These are phyloP conservation scores for Cyclanthera cordifolia DNA, from an alignment of 306 rosid species.

Conservation along the genomic window DNA sequence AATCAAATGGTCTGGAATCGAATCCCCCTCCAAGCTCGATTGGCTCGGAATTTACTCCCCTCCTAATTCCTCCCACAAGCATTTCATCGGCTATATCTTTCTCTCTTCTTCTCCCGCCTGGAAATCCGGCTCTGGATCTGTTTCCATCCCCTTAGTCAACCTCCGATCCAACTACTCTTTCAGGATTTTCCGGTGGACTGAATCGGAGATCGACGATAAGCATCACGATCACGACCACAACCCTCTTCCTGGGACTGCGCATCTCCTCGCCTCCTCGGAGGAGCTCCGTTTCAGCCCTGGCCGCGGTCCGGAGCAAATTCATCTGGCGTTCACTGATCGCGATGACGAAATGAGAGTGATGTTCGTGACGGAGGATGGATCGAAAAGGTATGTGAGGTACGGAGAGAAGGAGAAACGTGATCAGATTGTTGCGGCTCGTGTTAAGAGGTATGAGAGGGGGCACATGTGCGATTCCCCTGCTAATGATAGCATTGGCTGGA, in stretches of 20 bases:
- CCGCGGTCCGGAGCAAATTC: conserved; percentile 69
- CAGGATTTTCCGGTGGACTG: conserved; percentile 74
- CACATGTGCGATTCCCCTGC: conserved; percentile 88
- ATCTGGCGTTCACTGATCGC: conserved; percentile 43
- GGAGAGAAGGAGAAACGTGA: conserved; percentile 34
- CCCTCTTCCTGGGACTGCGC: conserved; percentile 49
- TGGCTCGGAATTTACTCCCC: conserved; percentile 82
- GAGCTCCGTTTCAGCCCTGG: conserved; percentile 31
- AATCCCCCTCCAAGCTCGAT: conserved; percentile 56
- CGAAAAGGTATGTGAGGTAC: conserved; percentile 34
- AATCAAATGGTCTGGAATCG: conserved; percentile 56
- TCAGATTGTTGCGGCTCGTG: conserved; percentile 34
- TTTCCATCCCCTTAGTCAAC: conserved; percentile 45
- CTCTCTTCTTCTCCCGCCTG: conserved; percentile 45
- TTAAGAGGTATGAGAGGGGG: conserved; percentile 53
- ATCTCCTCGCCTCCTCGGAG: conserved; percentile 34
- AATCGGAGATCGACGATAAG: conserved; percentile 42
- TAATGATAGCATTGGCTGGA: conserved; percentile 57
- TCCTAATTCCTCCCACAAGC: conserved; percentile 35
- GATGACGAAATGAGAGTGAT: conserved; percentile 70
- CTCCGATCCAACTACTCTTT: conserved; percentile 75
- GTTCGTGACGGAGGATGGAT: conserved; percentile 40
- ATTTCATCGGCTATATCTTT: conserved; percentile 69
- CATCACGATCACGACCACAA: conserved; percentile 62
- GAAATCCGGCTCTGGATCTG: conserved; percentile 56